phyloP scores from a whole-genome alignment of 139 green algal genomes.

The Coelastrella sp. region DNA sequence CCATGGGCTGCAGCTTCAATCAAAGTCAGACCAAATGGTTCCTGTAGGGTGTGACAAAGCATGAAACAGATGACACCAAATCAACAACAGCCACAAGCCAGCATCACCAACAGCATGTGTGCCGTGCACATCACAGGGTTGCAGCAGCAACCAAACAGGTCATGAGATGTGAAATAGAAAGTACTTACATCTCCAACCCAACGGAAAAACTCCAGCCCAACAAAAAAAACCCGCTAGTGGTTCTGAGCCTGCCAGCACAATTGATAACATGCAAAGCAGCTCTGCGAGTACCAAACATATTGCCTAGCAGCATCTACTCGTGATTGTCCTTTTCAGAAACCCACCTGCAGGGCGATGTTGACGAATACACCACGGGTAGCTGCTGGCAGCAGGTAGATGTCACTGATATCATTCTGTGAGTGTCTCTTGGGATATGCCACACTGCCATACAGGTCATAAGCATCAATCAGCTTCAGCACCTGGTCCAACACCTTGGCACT shows the following conservation, averaged over 20 bases:
- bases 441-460: conserved; percentile 89
- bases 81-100: not conserved
- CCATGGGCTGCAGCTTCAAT: conserved; percentile 96
- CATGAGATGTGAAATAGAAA: too few relatives aligned
- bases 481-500: conserved; percentile 81
- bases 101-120: not conserved
- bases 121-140: too few relatives aligned
- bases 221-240: too few relatives aligned
- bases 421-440: conserved; percentile 97
- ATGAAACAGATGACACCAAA: not conserved
- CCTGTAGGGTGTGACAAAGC: conserved; percentile 64
- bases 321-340: too few relatives aligned
- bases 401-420: conserved; percentile 87
- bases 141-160: too few relatives aligned
- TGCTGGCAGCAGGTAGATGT: conserved; percentile 93
- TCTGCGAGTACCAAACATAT: not conserved
- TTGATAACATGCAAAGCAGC: too few relatives aligned
- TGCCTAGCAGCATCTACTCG: not conserved
- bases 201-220: too few relatives aligned
- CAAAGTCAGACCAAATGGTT: conserved; percentile 96
- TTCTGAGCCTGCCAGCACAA: too few relatives aligned
- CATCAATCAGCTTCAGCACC: conserved; percentile 94
- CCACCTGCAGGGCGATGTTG: conserved; percentile 69
- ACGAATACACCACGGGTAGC: conserved; percentile 90
- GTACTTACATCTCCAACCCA: too few relatives aligned